Evolutionary conservation across 2,329 filamentous ascomycete genomes (phyloP).

Genomic region (Aspergillus ochraceoroseus): DNA sequence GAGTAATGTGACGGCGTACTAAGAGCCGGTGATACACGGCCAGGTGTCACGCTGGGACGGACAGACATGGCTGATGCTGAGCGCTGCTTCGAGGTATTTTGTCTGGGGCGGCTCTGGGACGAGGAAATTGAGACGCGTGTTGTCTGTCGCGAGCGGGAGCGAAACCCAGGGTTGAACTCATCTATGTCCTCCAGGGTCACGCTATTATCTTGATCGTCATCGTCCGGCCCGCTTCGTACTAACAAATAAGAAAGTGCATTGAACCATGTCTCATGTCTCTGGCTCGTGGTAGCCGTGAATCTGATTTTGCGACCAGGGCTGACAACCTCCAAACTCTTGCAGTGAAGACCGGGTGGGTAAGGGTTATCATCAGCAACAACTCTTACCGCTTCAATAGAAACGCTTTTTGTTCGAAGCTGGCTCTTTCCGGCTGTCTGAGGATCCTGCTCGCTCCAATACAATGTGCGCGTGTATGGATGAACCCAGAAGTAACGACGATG

Average conservation of each 20-base stretch:
- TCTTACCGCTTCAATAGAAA: slow-evolving; percentile 85
- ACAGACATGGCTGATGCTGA: slow-evolving; percentile 38
- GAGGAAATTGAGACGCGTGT: slow-evolving; percentile 65
- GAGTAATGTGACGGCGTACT: slow-evolving; percentile 33
- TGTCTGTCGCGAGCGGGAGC: slow-evolving; percentile 53
- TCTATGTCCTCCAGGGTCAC: slow-evolving; percentile 58
- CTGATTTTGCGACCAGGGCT: slow-evolving; percentile 85
- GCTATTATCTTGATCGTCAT: slow-evolving; percentile 54
- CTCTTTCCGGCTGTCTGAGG: slow-evolving; percentile 71
- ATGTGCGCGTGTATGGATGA: slow-evolving; percentile 89
- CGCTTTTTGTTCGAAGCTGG: slow-evolving; percentile 79
- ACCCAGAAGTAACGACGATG: slow-evolving; percentile 99
- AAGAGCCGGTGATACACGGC: slow-evolving; percentile 35
- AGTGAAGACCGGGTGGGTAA: slow-evolving; percentile 87
- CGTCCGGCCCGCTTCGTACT: slow-evolving; percentile 61
- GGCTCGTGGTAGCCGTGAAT: slow-evolving; percentile 88
- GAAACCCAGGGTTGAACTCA: slow-evolving; percentile 75
- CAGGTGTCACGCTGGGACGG: slow-evolving; percentile 35
- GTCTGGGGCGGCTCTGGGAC: slow-evolving; percentile 68
- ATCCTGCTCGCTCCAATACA: slow-evolving; percentile 95
- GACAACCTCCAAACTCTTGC: slow-evolving; percentile 85
- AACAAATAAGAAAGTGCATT: slow-evolving; percentile 92
- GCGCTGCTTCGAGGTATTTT: slow-evolving; percentile 57
- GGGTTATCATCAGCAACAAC: slow-evolving; percentile 93
- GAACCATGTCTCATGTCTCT: slow-evolving; percentile 97